Percentiles rank a stretch among this genome's conserved stretches.
phyloP scores from a whole-genome alignment of 1,284 basidiomycete species.

The Vanrija pseudolonga region DNA sequence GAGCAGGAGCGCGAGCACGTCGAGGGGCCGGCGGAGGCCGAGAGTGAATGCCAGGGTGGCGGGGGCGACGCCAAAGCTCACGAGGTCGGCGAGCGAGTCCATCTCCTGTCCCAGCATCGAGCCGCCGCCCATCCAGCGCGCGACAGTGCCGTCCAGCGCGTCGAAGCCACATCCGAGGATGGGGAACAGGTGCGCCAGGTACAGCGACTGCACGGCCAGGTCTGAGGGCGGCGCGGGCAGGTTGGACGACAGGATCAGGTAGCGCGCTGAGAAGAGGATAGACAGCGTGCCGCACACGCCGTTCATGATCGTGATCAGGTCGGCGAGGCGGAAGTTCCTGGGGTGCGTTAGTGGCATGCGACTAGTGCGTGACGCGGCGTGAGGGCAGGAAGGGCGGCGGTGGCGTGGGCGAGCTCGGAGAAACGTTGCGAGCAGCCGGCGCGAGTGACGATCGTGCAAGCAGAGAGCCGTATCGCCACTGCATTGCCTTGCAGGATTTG shows the following conservation, averaged over 20 bases:
- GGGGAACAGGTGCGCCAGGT: slow-evolving; percentile 82
- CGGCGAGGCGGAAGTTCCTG: slow-evolving; percentile 96
- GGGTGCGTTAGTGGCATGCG: background rate
- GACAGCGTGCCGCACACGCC: slow-evolving; percentile 97
- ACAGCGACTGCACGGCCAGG: slow-evolving; percentile 54
- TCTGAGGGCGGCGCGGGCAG: slow-evolving; percentile 35
- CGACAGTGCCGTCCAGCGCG: slow-evolving; percentile 95
- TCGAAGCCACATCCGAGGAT: slow-evolving; percentile 97
- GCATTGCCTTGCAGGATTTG: too few species aligned
- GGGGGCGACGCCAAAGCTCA: slow-evolving; percentile 96
- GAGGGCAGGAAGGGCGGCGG: too few species aligned
- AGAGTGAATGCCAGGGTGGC: slow-evolving; percentile 86
- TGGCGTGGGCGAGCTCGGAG: background rate
- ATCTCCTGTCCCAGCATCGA: slow-evolving; percentile 98
- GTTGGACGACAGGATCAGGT: slow-evolving; percentile 80
- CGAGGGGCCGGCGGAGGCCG: slow-evolving; percentile 83
- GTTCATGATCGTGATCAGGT: slow-evolving; percentile 99
- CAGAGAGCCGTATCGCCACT: background rate
- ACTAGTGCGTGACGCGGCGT: background rate
- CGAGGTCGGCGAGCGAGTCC: slow-evolving; percentile 92
- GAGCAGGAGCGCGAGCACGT: slow-evolving; percentile 77
- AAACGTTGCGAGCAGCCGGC: background rate
- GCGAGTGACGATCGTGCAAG: too few species aligned
- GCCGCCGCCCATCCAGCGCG: slow-evolving; percentile 90
- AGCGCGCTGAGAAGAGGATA: slow-evolving; percentile 80